Base-by-base conservation (phyloP, 2,329 filamentous ascomycete genomes). In the Chrysoporthe cubensis region DNA sequence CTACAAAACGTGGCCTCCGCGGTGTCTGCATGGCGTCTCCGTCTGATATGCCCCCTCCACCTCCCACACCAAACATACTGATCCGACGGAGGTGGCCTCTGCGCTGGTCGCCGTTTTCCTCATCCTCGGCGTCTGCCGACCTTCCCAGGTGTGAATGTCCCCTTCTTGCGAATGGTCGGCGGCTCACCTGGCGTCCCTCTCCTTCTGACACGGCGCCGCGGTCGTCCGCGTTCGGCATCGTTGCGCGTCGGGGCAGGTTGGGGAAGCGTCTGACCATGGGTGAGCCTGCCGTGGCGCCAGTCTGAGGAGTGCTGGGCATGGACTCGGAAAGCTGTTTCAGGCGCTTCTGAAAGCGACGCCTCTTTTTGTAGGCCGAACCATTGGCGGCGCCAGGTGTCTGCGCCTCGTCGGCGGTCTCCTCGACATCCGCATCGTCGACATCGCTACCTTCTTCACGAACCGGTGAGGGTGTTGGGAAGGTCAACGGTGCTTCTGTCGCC, bases 391-490 rank as follows among this genome's bases (percentile, higher is more conserved):
- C 59, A 34, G 63, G 56, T n/a, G 79, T 74, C 21, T 80, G 80
- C n/a, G 84, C 85, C 75, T 97, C 94, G 64, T 94, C 93, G 0
- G 90, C 92, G 57, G 93, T 97, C 76, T 96, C 93, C 76, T 97
- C 94, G 1, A 90, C 92, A 76, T 96, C 93, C 0, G 91, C 90
- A 74, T 91, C 68, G 32, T 70, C 90, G 16, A 84, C 88, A 76
- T 94, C 92, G 76, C 89, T 92, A 26, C 87, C 88, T 70, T 85
- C 85, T 68, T 86, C 85, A 37, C 81, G 81, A 56, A 83, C 37
- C n/a, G 59, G 43, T 46, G 43, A 43, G 62, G 67, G 62, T 34
- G 56, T 59, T 79, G 9, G 76, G 77, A 58, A 43, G 43, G 68
- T 63, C 42, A 68, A 46, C 59, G 68, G 68, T 32, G 59, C 66